phyloP scores from a whole-genome alignment of 2,329 filamentous ascomycete species.

The Delphinella strobiligena region DNA sequence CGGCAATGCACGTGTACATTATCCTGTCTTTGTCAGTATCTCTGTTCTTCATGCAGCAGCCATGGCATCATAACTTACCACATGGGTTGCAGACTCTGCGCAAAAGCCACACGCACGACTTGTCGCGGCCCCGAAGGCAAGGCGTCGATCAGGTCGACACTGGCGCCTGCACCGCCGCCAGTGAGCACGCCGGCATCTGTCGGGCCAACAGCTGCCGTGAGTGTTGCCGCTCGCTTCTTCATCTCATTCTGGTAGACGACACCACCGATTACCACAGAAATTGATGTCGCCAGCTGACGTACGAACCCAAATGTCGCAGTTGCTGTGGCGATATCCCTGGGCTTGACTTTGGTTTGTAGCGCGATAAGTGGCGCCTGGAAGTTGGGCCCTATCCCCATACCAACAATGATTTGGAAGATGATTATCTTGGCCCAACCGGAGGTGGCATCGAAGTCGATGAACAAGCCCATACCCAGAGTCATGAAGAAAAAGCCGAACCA shows the following conservation, averaged over 20 bases:
- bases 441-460: constrained; percentile 23
- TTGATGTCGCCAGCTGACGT: constrained; percentile 53
- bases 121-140: constrained; percentile 36
- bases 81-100: constrained; percentile 32
- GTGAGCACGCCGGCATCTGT: constrained; percentile 41
- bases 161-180: constrained; percentile 49
- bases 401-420: constrained; percentile 49
- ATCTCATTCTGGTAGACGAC: constrained; percentile 67
- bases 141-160: constrained; percentile 43
- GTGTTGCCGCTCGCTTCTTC: constrained; percentile 39
- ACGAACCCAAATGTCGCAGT: constrained; percentile 54
- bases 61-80: constrained; percentile 24
- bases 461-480: constrained; percentile 26
- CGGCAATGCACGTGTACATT: constrained; percentile 32
- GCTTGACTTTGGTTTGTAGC: constrained; percentile 48
- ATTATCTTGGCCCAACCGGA: constrained; percentile 27
- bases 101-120: constrained; percentile 30
- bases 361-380: constrained; percentile 57
- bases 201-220: constrained; percentile 40
- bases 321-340: constrained; percentile 50
- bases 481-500: constrained; percentile 33
- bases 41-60: no score
- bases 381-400: constrained; percentile 53
- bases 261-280: constrained; percentile 57
- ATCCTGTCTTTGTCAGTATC: constrained; percentile 15